phyloP scores from a whole-genome alignment of 1,284 basidiomycete genomes.

The Wallemia ichthyophaga region DNA sequence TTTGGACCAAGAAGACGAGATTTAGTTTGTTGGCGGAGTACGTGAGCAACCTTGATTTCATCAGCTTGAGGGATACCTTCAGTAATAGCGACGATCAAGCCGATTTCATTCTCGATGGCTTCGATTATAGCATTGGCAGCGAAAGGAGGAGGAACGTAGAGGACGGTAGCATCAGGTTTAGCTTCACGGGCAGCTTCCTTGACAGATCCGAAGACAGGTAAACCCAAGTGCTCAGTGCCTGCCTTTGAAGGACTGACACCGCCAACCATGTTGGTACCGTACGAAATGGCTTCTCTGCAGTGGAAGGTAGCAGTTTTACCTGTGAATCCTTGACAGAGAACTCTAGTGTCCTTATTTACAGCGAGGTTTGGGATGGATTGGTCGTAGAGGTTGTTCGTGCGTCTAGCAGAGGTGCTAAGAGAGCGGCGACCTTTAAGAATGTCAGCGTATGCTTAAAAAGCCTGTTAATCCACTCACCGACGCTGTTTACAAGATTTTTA shows the following conservation, averaged over 20 bases:
- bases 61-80: conserved; percentile 91
- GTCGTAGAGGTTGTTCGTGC: neutral
- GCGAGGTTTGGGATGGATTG: conserved; percentile 8
- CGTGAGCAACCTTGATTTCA: conserved; percentile 79
- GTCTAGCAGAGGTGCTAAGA: neutral
- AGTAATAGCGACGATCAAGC: conserved; percentile 82
- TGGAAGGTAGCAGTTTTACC: conserved; percentile 99
- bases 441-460: neutral
- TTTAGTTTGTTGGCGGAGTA: conserved; percentile 72
- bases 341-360: conserved; percentile 62
- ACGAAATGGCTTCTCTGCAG: conserved; percentile 60
- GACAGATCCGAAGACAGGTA: conserved; percentile 81
- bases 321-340: conserved; percentile 75
- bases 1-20: conserved; percentile 88
- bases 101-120: conserved; percentile 89
- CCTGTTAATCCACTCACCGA: neutral
- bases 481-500: neutral
- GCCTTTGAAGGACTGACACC: conserved; percentile 86
- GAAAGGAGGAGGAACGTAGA: conserved; percentile 78
- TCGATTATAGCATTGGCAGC: conserved; percentile 89
- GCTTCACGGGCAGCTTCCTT: conserved; percentile 64
- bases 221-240: conserved; percentile 73
- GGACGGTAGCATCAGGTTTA: conserved; percentile 64
- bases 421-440: neutral
- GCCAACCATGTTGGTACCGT: conserved; percentile 82